A percentile compares a stretch with the other conserved stretches of the same genome.
These are phyloP conservation scores for Spizellomyces sp. DNA, from an alignment of 192 early-diverging fungal species.

Conservation along the genomic window DNA sequence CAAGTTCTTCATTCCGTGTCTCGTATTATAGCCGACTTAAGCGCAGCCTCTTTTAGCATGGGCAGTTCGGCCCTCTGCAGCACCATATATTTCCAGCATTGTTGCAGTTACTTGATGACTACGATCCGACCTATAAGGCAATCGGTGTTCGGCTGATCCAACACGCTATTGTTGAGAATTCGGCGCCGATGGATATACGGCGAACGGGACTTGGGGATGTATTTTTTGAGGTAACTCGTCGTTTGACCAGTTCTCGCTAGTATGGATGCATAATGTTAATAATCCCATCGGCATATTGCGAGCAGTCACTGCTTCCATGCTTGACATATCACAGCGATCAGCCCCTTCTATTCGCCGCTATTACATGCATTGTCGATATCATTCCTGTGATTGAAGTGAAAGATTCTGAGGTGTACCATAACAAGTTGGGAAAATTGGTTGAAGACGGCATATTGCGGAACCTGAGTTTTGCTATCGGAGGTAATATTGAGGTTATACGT, in stretches of 20 bases:
- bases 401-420: conserved; percentile 12
- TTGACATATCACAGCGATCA: conserved; percentile 35
- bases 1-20: too few relatives aligned
- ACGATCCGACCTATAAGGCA: conserved; percentile 36
- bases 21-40: too few relatives aligned
- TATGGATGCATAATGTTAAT: neutral
- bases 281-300: neutral
- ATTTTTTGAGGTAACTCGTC: conserved; percentile 27
- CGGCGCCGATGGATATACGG: conserved; percentile 27
- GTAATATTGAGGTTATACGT: conserved; percentile 30
- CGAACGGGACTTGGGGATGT: conserved; percentile 37
- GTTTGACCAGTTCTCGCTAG: neutral
- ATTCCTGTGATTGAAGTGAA: conserved; percentile 29
- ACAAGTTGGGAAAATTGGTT: conserved; percentile 26
- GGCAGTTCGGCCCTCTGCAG: conserved; percentile 29
- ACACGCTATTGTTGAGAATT: conserved; percentile 20
- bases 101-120: conserved; percentile 41
- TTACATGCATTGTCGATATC: conserved; percentile 26
- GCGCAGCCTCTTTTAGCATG: conserved; percentile 6
- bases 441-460: conserved; percentile 37
- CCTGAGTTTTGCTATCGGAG: conserved; percentile 39
- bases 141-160: conserved; percentile 27
- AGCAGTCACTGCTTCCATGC: conserved; percentile 6
- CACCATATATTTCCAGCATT: conserved; percentile 37
- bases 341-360: conserved; percentile 24